These are phyloP conservation scores for Paramecium bursaria DNA, from an alignment of 73 alveolate species.

Conservation along the genomic window DNA sequence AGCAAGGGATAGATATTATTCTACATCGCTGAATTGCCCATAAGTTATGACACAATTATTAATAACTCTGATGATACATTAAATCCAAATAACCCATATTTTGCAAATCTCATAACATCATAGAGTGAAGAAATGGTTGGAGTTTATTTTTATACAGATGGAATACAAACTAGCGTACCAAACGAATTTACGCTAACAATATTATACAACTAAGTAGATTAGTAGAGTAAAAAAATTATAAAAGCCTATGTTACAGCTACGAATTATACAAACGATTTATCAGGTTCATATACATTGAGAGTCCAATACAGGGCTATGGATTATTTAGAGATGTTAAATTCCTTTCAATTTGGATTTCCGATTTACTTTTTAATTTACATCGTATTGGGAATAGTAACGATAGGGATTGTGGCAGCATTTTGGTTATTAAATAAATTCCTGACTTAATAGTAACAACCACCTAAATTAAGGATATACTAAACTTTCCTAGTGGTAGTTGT, in stretches of 20 bases:
- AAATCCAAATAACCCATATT: not conserved
- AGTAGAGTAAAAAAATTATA: slow-evolving; percentile 26
- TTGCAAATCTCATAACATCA: not conserved
- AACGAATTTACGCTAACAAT: slow-evolving; percentile 40
- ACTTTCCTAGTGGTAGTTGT: slow-evolving; percentile 35
- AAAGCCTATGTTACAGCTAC: slow-evolving; percentile 46
- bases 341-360: slow-evolving; percentile 56
- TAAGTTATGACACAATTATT: not conserved
- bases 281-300: slow-evolving; percentile 21
- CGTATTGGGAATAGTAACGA: slow-evolving; percentile 25
- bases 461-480: slow-evolving; percentile 46
- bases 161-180: slow-evolving; percentile 43
- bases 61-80: slow-evolving; percentile 13
- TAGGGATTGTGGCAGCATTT: not conserved
- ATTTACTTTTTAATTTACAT: slow-evolving; percentile 36
- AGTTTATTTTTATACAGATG: slow-evolving; percentile 8
- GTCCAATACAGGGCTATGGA: slow-evolving; percentile 38
- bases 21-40: slow-evolving; percentile 4
- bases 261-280: not conserved
- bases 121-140: slow-evolving; percentile 23
- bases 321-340: slow-evolving; percentile 51
- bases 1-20: not conserved
- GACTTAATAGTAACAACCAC: slow-evolving; percentile 16
- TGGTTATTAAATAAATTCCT: slow-evolving; percentile 35
- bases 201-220: slow-evolving; percentile 33